A percentile compares a stretch with the other conserved stretches of the same genome.
Conservation (phyloP, 352 stramenopile genomes). For the Pythium apleroticum region DNA sequence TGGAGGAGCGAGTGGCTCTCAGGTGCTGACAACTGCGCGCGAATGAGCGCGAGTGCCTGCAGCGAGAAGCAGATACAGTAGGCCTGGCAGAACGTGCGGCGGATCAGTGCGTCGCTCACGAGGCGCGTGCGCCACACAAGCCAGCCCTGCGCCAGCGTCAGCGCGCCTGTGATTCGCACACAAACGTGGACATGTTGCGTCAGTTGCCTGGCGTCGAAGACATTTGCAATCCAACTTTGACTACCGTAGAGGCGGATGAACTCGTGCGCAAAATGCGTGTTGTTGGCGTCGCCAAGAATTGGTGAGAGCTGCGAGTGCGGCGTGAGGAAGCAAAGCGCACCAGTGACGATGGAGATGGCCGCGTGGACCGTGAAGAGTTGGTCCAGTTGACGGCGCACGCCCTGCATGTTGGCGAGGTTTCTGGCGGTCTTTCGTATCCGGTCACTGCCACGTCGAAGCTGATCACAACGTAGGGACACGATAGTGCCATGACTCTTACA, state of each 20-base stretch:
- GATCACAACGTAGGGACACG: not conserved
- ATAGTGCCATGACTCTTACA: not conserved
- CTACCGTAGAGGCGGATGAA: conserved; percentile 85
- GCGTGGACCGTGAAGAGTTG: conserved; percentile 79
- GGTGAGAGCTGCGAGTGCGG: conserved; percentile 81
- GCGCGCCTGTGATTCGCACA: conserved; percentile 39
- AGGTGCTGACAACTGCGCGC: conserved; percentile 67
- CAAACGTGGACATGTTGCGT: too few relatives aligned
- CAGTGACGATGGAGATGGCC: conserved; percentile 61
- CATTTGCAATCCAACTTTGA: not conserved
- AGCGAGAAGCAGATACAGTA: conserved; percentile 88
- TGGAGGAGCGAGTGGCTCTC: conserved; percentile 81
- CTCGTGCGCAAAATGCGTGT: conserved; percentile 84
- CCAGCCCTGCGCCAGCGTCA: conserved; percentile 83
- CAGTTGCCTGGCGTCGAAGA: not conserved
- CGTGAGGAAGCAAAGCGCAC: conserved; percentile 69
- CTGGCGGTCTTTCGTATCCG: too few relatives aligned
- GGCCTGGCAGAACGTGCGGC: conserved; percentile 85
- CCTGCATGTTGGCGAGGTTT: conserved; percentile 30
- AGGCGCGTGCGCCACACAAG: conserved; percentile 86
- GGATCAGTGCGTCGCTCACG: conserved; percentile 82
- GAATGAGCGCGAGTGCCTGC: conserved; percentile 67
- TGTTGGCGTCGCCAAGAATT: conserved; percentile 69
- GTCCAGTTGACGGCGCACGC: conserved; percentile 76
- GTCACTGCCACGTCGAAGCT: conserved; percentile 4